These are phyloP conservation scores for Penicillium goetzii DNA, from an alignment of 495 filamentous ascomycete genomes.

Conservation along the genomic window DNA sequence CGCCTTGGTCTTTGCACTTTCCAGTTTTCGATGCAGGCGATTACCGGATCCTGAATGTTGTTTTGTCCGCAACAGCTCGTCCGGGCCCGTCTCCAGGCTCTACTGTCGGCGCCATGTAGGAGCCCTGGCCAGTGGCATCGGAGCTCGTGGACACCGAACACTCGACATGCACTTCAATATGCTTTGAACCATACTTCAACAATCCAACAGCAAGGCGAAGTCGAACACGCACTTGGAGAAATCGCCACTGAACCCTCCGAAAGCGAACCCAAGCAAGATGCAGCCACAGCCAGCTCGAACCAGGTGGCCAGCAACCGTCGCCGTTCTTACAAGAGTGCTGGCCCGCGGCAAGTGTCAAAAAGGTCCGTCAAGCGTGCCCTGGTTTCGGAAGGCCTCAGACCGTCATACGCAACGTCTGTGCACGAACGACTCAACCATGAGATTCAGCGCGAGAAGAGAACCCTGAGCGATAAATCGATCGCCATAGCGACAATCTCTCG, in stretches of 20 bases:
- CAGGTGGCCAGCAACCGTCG: neutral
- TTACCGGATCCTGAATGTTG: conserved; percentile 45
- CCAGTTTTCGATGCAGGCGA: conserved; percentile 29
- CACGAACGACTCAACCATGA: conserved; percentile 23
- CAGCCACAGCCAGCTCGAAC: too few species aligned
- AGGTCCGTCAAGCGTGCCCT: neutral
- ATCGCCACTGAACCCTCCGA: neutral
- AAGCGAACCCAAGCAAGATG: conserved; percentile 1
- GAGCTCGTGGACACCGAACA: conserved; percentile 17
- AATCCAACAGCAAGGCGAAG: neutral
- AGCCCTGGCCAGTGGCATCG: conserved; percentile 31
- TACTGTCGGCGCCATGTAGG: conserved; percentile 32
- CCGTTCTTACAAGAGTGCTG: neutral
- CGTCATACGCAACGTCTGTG: neutral
- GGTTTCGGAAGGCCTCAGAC: neutral
- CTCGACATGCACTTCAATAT: conserved; percentile 24
- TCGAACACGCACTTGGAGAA: conserved; percentile 1
- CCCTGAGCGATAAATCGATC: conserved; percentile 24
- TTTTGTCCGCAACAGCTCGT: conserved; percentile 36
- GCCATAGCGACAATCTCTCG: conserved; percentile 25
- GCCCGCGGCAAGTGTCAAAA: neutral
- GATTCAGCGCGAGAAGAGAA: conserved; percentile 25
- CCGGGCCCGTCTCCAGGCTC: conserved; percentile 39
- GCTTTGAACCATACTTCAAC: conserved; percentile 19
- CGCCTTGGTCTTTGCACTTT: conserved; percentile 7